A percentile compares a stretch with the other conserved stretches of the same genome.
Conservation (phyloP, 768 basidiomycete genomes). For the Favolaschia claudopus region DNA sequence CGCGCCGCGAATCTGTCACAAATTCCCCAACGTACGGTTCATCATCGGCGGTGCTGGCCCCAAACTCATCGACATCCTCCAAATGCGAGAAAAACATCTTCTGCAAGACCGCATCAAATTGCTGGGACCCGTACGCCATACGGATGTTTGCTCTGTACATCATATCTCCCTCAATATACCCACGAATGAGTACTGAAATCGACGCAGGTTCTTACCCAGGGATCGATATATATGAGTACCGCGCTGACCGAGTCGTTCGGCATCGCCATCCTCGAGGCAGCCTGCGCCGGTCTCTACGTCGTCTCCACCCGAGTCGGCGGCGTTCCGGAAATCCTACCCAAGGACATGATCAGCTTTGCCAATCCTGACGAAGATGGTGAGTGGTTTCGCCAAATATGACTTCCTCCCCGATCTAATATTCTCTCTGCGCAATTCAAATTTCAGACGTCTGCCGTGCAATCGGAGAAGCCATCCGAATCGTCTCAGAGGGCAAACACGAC, state of each 20-base stretch:
- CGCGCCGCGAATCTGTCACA: constrained; percentile 86
- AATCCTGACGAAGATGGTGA: constrained; percentile 92
- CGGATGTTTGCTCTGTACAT: constrained; percentile 83
- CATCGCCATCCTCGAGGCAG: constrained; percentile 97
- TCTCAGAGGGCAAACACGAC: constrained; percentile 74
- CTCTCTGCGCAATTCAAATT: background rate
- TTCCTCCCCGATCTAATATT: background rate
- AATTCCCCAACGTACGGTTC: constrained; percentile 88
- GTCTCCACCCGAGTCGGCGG: constrained; percentile 95
- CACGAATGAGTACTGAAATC: background rate
- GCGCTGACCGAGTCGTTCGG: constrained; percentile 97
- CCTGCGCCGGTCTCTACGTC: constrained; percentile 92
- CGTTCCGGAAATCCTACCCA: constrained; percentile 92
- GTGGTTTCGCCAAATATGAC: constrained; percentile 29
- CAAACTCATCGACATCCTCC: constrained; percentile 91
- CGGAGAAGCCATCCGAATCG: constrained; percentile 77
- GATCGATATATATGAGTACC: constrained; percentile 93
- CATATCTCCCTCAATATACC: background rate
- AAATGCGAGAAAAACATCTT: constrained; percentile 91
- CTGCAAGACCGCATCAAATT: constrained; percentile 94
- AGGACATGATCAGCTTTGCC: constrained; percentile 95
- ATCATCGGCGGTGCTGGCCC: constrained; percentile 95
- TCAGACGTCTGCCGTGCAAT: constrained; percentile 88
- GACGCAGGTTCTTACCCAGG: constrained; percentile 79
- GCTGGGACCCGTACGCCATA: constrained; percentile 80